Base-by-base conservation (phyloP, 495 filamentous ascomycete species). In the Neurospora sp. region DNA sequence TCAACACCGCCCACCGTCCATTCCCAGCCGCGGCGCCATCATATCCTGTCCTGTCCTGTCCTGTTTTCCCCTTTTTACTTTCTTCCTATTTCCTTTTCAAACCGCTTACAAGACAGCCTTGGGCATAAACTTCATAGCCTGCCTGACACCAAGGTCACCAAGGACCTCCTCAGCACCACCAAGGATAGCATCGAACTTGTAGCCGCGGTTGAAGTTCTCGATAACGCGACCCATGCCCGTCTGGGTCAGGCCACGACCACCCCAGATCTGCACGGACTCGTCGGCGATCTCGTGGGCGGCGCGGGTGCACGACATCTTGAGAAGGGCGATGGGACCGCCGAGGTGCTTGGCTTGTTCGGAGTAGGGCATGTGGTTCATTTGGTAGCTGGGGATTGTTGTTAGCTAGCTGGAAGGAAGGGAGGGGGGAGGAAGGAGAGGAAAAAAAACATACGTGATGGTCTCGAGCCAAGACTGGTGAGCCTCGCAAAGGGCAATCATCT, bases 171-270 rank as follows among this genome's bases (percentile, higher is more conserved):
- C 93, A 14, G 92, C 90, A 3, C 93, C 93, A 69, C 93, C 93
- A 6, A 97, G 81, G 74, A 97, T 94, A 16, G 93, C 89, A 81
- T 97, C 93, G 76, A 96, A 96, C 84, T 96, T 96, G 82, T 96
- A 95, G 0, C 89, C 92, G 40, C 92, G 86, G 78, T 94, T 85
- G 84, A 94, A 95, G 84, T 89, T 89, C 83, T 96, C 93, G 42
- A 96, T 88, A 35, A 92, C 83, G 53, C 86, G 86, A 38, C 93
- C 93, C 93, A 96, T 97, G 39, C 93, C 93, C 1, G 85, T 87
- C 82, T 94, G 91, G 2, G 93, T 97, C 20, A 97, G 77, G 2
- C 89, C 93, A 73, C 93, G 86, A 6, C 93, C 93, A 61, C 93
- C 93, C 80, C 94, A 97, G 80, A 97, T 93, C 80, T 97, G 94